Percentiles rank a stretch among this genome's conserved stretches.
Conservation (phyloP, 2,329 filamentous ascomycete species). For the Penicillium sp. region DNA sequence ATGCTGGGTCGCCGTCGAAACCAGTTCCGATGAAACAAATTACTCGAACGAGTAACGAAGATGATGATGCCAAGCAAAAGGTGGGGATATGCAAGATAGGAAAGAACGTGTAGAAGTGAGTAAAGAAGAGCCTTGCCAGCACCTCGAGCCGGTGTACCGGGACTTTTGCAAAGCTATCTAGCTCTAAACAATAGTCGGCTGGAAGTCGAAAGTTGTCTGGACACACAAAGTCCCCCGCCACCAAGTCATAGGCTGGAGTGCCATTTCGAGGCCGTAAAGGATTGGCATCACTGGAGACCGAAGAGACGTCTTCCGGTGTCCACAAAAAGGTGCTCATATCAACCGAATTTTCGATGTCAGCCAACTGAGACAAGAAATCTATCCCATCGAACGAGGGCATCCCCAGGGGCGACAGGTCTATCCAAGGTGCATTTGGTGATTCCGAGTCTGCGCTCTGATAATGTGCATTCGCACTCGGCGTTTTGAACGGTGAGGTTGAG, state of each 20-base stretch:
- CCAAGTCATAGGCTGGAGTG: not conserved
- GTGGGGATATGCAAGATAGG: slow-evolving; percentile 4
- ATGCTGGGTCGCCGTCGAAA: not conserved
- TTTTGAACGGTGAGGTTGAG: not conserved
- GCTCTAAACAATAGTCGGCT: not conserved
- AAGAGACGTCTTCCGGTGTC: not conserved
- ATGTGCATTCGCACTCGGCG: not conserved
- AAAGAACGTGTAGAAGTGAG: not conserved
- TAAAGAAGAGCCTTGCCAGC: not conserved
- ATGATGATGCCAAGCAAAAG: not conserved
- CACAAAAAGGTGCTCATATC: not conserved
- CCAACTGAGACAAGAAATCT: not conserved
- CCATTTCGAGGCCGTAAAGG: not conserved
- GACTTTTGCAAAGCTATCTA: not conserved
- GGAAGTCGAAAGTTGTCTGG: slow-evolving; percentile 4
- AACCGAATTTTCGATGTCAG: not conserved
- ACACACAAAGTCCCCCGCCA: not conserved
- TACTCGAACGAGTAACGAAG: not conserved
- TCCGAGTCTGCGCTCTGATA: no score
- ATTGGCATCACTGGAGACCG: not conserved
- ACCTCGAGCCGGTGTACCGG: not conserved
- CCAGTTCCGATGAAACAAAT: slow-evolving; percentile 4
- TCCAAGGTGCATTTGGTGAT: no score
- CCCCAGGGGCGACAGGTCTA: not conserved
- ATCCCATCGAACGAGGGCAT: not conserved